These are phyloP conservation scores for Oleoguttula mirabilis DNA, from an alignment of 495 filamentous ascomycete species.

Conservation along the genomic window DNA sequence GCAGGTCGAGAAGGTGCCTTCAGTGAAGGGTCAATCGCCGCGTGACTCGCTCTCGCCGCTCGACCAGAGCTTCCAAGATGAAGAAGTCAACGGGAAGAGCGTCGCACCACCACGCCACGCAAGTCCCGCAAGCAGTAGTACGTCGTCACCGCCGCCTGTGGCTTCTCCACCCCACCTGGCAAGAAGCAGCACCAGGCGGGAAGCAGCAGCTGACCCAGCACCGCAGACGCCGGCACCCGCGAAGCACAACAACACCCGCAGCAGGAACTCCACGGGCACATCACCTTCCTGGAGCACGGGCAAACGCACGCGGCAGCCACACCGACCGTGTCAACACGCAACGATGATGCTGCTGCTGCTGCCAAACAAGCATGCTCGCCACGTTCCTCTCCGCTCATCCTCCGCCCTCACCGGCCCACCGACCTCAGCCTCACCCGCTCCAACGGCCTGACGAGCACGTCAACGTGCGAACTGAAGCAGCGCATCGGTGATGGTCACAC, in stretches of 20 bases:
- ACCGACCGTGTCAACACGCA: constrained; percentile 3
- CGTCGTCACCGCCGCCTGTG: background rate
- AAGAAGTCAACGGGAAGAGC: background rate
- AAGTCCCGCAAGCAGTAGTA: background rate
- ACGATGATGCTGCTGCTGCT: too few species aligned
- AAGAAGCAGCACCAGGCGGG: background rate
- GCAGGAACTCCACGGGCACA: background rate
- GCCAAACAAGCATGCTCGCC: constrained; percentile 14
- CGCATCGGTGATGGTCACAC: constrained; percentile 13
- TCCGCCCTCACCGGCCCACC: constrained; percentile 8
- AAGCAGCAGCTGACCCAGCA: constrained; percentile 1
- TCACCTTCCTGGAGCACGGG: background rate
- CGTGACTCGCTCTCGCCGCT: constrained; percentile 1
- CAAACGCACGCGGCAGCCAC: constrained; percentile 5
- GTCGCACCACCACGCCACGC: background rate
- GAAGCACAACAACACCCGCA: constrained; percentile 3
- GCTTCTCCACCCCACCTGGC: background rate
- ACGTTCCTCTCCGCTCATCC: constrained; percentile 8
- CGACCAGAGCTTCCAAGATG: background rate
- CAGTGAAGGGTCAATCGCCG: background rate
- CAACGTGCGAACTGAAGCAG: background rate
- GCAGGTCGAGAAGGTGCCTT: background rate
- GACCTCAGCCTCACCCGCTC: constrained; percentile 5
- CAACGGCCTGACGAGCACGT: constrained; percentile 12
- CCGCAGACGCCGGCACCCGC: constrained; percentile 4